Evolutionary conservation across 73 alveolate species (phyloP).

Genomic region (Halteria grandinella): DNA sequence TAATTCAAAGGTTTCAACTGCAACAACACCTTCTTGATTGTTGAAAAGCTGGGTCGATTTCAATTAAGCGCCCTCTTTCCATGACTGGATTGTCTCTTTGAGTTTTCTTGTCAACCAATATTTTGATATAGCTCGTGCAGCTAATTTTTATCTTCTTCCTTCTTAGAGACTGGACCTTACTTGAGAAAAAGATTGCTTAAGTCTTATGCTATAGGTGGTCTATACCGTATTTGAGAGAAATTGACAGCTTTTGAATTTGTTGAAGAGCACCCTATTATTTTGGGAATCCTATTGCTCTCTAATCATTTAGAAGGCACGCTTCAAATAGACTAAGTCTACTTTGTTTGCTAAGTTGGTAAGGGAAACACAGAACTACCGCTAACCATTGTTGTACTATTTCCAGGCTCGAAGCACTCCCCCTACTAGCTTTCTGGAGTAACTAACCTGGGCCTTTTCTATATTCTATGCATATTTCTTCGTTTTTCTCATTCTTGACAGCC

Average conservation of each 20-base stretch:
- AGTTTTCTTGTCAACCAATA: too few species aligned
- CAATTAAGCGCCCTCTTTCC: too few species aligned
- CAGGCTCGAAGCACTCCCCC: not conserved
- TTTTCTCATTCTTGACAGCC: not conserved
- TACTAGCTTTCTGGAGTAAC: not conserved
- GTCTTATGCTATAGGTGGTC: too few species aligned
- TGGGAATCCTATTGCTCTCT: not conserved
- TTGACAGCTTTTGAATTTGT: not conserved
- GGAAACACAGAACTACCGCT: not conserved
- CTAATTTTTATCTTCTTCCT: too few species aligned
- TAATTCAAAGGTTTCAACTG: too few species aligned
- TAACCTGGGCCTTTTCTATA: not conserved
- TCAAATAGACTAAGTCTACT: not conserved
- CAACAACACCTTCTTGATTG: too few species aligned
- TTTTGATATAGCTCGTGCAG: too few species aligned
- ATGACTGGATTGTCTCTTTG: too few species aligned
- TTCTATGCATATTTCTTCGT: conserved; percentile 9
- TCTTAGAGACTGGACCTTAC: too few species aligned
- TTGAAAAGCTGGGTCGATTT: too few species aligned
- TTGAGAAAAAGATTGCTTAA: too few species aligned
- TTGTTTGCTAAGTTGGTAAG: not conserved
- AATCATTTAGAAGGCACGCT: not conserved
- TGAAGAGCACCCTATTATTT: not conserved
- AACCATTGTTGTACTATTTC: not conserved
- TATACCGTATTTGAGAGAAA: too few species aligned